Conservation (phyloP, 139 green algal genomes). For the Mesotaenium endlicherianum region DNA sequence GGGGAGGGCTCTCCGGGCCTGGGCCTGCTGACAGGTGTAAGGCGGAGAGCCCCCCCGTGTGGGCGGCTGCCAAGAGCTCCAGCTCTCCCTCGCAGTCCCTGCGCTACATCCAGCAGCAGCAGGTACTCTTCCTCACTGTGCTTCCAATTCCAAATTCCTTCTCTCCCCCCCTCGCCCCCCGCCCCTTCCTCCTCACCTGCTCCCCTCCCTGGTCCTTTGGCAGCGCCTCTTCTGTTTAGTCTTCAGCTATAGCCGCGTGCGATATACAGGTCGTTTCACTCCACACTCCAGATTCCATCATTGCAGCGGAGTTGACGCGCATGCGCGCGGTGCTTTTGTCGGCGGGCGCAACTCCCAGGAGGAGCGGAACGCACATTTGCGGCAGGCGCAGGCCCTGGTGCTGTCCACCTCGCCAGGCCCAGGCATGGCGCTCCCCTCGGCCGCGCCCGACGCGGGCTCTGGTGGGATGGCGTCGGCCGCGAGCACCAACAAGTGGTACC, state of each 20-base stretch:
- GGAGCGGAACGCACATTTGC: too few relatives aligned
- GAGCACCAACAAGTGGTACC: too few relatives aligned
- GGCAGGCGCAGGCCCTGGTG: neutral
- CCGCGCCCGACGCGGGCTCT: neutral
- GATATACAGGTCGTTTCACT: neutral
- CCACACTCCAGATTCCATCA: neutral
- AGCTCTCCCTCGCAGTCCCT: neutral
- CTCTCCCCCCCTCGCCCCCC: neutral
- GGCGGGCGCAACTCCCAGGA: too few relatives aligned
- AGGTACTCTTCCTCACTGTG: constrained; percentile 9
- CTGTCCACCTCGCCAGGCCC: neutral
- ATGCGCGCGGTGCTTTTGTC: too few relatives aligned
- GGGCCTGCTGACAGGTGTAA: neutral
- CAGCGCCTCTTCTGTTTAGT: neutral
- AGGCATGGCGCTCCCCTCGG: neutral
- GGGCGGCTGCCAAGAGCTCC: neutral
- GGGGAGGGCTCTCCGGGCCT: neutral
- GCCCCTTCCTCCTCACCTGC: neutral
- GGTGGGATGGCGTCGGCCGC: neutral
- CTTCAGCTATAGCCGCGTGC: too few relatives aligned
- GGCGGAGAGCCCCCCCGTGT: neutral
- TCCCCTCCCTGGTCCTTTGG: neutral
- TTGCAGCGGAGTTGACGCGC: too few relatives aligned
- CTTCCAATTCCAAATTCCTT: neutral
- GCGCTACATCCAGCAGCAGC: constrained; percentile 36